These are phyloP conservation scores for Malassezia restricta DNA, from an alignment of 1,284 basidiomycete species.

Conservation along the genomic window DNA sequence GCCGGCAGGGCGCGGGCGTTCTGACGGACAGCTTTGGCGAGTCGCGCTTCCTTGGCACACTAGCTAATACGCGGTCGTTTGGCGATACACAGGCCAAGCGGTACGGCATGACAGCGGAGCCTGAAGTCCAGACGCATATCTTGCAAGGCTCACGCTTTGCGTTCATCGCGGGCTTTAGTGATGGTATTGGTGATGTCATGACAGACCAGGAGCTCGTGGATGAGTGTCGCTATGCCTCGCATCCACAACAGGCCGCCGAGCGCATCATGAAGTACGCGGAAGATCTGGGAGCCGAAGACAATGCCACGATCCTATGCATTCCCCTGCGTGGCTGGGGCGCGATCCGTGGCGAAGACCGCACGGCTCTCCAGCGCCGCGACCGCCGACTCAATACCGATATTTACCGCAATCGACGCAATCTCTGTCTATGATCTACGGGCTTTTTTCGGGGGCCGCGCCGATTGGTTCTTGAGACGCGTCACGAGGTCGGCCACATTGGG, in stretches of 20 bases:
- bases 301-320: slow-evolving; percentile 80
- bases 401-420: slow-evolving; percentile 24
- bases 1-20: slow-evolving; percentile 73
- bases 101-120: slow-evolving; percentile 66
- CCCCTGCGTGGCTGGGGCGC: slow-evolving; percentile 85
- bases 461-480: slow-evolving; percentile 8
- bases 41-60: slow-evolving; percentile 85
- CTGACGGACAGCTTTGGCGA: slow-evolving; percentile 94
- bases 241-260: slow-evolving; percentile 69
- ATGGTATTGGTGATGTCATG: slow-evolving; percentile 78
- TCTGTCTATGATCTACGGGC: background rate
- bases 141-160: slow-evolving; percentile 50
- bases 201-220: slow-evolving; percentile 92
- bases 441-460: background rate
- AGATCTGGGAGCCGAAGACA: slow-evolving; percentile 74
- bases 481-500: slow-evolving; percentile 9
- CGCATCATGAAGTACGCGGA: slow-evolving; percentile 76
- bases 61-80: slow-evolving; percentile 85
- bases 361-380: slow-evolving; percentile 49
- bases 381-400: slow-evolving; percentile 27
- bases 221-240: slow-evolving; percentile 60
- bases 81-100: slow-evolving; percentile 81
- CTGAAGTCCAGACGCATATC: slow-evolving; percentile 71
- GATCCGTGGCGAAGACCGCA: slow-evolving; percentile 64
- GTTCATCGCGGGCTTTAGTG: slow-evolving; percentile 47